Evolutionary conservation across 768 basidiomycete genomes (phyloP).

Genomic region (Kwoniella sp.): DNA sequence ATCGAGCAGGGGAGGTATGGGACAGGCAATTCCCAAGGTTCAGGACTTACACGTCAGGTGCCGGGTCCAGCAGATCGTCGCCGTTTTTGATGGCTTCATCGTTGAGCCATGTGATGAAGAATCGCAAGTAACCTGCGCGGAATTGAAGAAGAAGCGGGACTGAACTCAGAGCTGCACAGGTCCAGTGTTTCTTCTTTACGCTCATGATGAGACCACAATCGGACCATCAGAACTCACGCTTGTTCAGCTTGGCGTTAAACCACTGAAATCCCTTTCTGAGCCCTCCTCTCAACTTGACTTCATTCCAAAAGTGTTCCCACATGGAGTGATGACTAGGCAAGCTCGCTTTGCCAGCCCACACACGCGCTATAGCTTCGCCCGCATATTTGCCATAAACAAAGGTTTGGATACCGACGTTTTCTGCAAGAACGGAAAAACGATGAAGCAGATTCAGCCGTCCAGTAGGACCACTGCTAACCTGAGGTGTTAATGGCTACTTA

Average conservation of each 20-base stretch:
- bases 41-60: conserved; percentile 29
- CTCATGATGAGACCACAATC: too few relatives aligned
- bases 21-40: too few relatives aligned
- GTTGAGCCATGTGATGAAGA: conserved; percentile 23
- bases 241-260: conserved; percentile 8
- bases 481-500: too few relatives aligned
- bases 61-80: conserved; percentile 15
- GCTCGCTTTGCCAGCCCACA: conserved; percentile 25
- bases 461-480: too few relatives aligned
- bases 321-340: conserved; percentile 8
- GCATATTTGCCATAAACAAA: conserved; percentile 27
- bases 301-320: conserved; percentile 23
- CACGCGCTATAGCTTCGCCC: conserved; percentile 20
- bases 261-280: conserved; percentile 27
- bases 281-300: conserved; percentile 25
- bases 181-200: too few relatives aligned
- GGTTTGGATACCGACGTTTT: conserved; percentile 26
- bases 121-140: conserved; percentile 12
- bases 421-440: too few relatives aligned
- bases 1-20: too few relatives aligned
- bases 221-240: too few relatives aligned
- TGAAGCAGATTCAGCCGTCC: too few relatives aligned
- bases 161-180: too few relatives aligned
- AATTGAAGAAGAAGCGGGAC: too few relatives aligned
- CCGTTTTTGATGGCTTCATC: conserved; percentile 14